Conservation (phyloP, 345 rosid genomes). For the Dovyalis caffra region DNA sequence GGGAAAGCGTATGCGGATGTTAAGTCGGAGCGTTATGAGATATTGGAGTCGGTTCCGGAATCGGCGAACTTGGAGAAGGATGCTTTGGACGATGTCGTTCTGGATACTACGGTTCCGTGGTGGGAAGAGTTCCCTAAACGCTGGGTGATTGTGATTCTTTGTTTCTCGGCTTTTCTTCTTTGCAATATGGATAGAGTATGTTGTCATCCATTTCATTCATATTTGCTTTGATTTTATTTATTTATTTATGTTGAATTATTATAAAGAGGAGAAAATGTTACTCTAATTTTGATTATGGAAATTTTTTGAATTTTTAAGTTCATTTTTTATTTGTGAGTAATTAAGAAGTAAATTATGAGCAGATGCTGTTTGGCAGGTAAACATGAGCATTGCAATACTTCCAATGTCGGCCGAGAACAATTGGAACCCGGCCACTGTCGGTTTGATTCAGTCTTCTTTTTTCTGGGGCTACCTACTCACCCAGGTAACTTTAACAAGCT, state of each 20-base stretch:
- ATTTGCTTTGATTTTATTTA: not conserved
- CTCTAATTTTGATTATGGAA: not conserved
- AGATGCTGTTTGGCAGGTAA: constrained; percentile 60
- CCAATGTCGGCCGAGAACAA: constrained; percentile 95
- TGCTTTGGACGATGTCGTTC: constrained; percentile 28
- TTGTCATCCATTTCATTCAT: not conserved
- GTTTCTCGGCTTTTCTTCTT: constrained; percentile 84
- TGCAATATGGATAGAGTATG: constrained; percentile 93
- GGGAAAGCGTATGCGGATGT: constrained; percentile 38
- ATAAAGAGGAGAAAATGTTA: not conserved
- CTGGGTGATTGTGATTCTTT: constrained; percentile 79
- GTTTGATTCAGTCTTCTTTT: constrained; percentile 90
- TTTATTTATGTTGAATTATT: not conserved
- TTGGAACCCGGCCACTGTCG: constrained; percentile 88
- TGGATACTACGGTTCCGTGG: constrained; percentile 47
- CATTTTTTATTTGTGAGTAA: not conserved
- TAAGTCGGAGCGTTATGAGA: constrained; percentile 36
- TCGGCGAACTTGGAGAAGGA: constrained; percentile 36
- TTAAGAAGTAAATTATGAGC: constrained; percentile 19
- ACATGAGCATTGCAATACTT: constrained; percentile 96
- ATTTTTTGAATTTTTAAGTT: too few relatives aligned
- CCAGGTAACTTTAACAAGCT: constrained; percentile 43
- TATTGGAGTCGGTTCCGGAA: constrained; percentile 27
- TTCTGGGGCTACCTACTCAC: constrained; percentile 98
- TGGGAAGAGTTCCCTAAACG: constrained; percentile 91